phyloP scores from a whole-genome alignment of 106 monocot species.

The Posidonia australis region DNA sequence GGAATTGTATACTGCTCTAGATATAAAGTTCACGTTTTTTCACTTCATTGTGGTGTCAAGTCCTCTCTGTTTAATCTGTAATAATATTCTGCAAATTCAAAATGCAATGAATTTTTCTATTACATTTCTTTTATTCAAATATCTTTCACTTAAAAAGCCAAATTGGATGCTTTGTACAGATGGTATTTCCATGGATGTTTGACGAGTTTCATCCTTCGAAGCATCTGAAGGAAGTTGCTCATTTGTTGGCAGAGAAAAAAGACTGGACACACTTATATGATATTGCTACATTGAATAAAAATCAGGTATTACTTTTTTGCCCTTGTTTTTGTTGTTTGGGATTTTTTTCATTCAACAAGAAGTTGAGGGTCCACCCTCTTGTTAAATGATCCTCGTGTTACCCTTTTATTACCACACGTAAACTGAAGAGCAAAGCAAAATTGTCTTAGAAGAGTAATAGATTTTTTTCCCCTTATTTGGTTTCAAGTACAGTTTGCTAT shows the following conservation, averaged over 20 bases:
- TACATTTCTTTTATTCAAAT: neutral
- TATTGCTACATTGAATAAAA: constrained; percentile 48
- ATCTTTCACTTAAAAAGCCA: neutral
- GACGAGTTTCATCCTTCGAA: constrained; percentile 65
- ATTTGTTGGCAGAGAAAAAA: constrained; percentile 69
- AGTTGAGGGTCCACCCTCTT: neutral
- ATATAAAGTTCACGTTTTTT: too few species aligned
- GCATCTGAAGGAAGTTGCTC: constrained; percentile 71
- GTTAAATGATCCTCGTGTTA: too few species aligned
- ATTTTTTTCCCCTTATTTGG: too few species aligned
- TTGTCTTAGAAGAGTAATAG: too few species aligned
- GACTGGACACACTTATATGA: constrained; percentile 84
- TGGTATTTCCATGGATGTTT: constrained; percentile 98
- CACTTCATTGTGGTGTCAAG: too few species aligned
- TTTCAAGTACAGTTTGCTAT: too few species aligned
- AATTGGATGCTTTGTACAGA: constrained; percentile 25
- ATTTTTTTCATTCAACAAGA: neutral
- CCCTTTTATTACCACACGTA: too few species aligned
- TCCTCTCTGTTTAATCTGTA: too few species aligned
- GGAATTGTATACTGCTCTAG: too few species aligned
- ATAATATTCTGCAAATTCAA: neutral
- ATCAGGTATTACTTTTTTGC: constrained; percentile 37
- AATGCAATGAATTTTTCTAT: neutral
- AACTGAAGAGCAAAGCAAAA: too few species aligned
- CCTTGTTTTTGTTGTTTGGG: neutral